Evolutionary conservation across 2,329 filamentous ascomycete species (phyloP), one percentile per base, ranked within the genome.

Genomic region (Byssoonygena ceratinophila): DNA sequence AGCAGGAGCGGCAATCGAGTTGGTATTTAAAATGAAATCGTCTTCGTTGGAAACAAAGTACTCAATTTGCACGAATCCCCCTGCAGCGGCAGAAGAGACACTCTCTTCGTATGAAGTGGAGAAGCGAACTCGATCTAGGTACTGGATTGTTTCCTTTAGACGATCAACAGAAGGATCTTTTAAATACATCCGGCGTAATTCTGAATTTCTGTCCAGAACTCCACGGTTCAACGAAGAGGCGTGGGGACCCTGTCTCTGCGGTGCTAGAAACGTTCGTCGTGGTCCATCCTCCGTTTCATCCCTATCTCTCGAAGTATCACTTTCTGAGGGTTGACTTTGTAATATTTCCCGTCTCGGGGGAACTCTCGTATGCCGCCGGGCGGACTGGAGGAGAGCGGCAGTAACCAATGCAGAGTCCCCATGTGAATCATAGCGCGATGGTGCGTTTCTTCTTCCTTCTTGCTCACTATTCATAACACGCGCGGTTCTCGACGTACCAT

Each of bases 91-190:
- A 16, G 70, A 71, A 32, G 70, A 71, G 16, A 80, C 65, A 55
- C 76, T 76, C 56, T 82, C 78, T 55, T 80, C 74, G 48, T 76
- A 71, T 11, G 71, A 73, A 51, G 64, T 71, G 27, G 75, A 78
- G 51, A 72, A 71, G 14, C 79, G 77, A 56, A 84, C 68, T 49
- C 74, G 72, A 51, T 79, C 76, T 14, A 84, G 72, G 62, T 84
- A 84, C 59, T 74, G 76, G 59, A 84, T 77, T 1, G 78, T 76
- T 58, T 78, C 76, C 60, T 81, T 78, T 48, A 84, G 63, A 47
- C 70, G 63, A 18, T 63, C 60, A 31, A 63, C 64, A 5, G 63
- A 62, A 1, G 65, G 61, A n/a, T 64, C 64, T 31, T 66, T 65
- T 27, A 64, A 53, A 54, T 68, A 64, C 46, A 65, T 52, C 47